Conservation (phyloP, 2,329 filamentous ascomycete genomes). For the Colletotrichum incanum region DNA sequence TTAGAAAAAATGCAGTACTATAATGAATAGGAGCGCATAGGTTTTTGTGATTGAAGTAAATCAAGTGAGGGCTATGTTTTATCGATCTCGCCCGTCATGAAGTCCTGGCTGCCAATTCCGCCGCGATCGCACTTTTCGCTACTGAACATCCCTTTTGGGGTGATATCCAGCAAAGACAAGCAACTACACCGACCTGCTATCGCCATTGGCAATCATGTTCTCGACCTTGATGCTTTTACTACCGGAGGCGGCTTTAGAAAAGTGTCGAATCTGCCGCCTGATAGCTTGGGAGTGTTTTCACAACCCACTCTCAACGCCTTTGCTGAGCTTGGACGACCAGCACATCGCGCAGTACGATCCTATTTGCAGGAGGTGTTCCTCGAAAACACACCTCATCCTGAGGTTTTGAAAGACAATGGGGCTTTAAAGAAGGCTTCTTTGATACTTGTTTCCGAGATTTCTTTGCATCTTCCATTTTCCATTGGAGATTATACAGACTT, state of each 20-base stretch:
- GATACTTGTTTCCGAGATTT: constrained; percentile 57
- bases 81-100: constrained; percentile 20
- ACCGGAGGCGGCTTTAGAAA: constrained; percentile 37
- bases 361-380: constrained; percentile 73
- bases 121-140: constrained; percentile 70
- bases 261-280: background rate
- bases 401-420: constrained; percentile 30
- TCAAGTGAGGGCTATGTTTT: no score
- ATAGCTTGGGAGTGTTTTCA: constrained; percentile 43
- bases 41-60: background rate
- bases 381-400: constrained; percentile 61
- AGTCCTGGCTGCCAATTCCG: constrained; percentile 40
- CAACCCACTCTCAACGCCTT: constrained; percentile 78
- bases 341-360: constrained; percentile 76
- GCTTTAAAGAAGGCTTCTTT: constrained; percentile 21
- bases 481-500: constrained; percentile 86
- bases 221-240: constrained; percentile 67
- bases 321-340: constrained; percentile 76
- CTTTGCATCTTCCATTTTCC: constrained; percentile 77
- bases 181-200: constrained; percentile 73
- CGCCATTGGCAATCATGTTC: constrained; percentile 77
- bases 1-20: background rate
- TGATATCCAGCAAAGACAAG: constrained; percentile 74
- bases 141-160: constrained; percentile 82
- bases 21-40: background rate